Evolutionary conservation across 768 basidiomycete genomes (phyloP), one percentile per base, ranked within the genome.

Genomic region (Boletus pseudopeckii): DNA sequence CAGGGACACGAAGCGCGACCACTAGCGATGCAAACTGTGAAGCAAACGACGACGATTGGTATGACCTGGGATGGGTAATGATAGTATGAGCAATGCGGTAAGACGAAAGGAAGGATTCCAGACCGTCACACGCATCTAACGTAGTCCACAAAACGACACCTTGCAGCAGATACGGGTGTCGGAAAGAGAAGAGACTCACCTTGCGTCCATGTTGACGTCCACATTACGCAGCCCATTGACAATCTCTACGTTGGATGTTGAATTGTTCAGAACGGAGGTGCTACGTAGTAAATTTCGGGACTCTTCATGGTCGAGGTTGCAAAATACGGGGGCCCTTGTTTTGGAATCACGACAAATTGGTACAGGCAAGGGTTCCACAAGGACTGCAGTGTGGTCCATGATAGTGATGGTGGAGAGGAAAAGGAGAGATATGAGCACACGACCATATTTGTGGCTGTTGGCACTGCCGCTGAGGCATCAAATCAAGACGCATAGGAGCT

Each of bases 221-320:
- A 77, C 77, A 69, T 90, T 85, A 30, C 74, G 77, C 56, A 92
- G 62, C 11, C 84, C 85, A 50, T 88, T 82, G 55, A 80, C 78
- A 18, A 73, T 72, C 18, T 80, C 76, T 32, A 76, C 74, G 56
- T 80, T 75, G 24, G 65, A 62, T 15, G 74, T 68, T 30, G 61
- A 68, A 22, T 75, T 71, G 33, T 71, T 60, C n/a, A 73, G 64
- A 37, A 64, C 69, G 53, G 74, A 68, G 11, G 72, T 53, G 38
- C 68, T 66, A 47, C 72, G 70, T 28, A 70, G 70, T 28, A 70
- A 60, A 24, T 69, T 64, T 43, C 64, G 68, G 22, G 57, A 36
- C 22, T 34, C 51, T 2, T 56, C 48, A 26, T 38, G 48, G 18
- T 44, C 45, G n/a, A 46, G 46, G 20, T 41, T 57, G 51, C 48